Evolutionary conservation across 441 rosid species (phyloP).

Genomic region (Metrosideros polymorpha): DNA sequence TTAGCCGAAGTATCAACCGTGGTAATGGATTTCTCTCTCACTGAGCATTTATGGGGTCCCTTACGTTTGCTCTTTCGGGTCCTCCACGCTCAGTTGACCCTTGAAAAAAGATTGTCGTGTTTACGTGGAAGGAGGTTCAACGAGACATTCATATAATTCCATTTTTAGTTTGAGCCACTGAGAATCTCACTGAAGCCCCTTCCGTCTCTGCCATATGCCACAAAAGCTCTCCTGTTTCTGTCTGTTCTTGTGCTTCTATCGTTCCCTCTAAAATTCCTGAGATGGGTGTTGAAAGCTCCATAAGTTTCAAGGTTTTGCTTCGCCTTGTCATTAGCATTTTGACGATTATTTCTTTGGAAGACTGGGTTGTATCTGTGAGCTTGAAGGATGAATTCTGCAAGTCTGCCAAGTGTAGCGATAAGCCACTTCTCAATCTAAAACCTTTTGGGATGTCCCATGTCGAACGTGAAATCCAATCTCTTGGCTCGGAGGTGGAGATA

Average conservation of each 20-base stretch:
- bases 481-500: fast-evolving
- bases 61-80: background rate
- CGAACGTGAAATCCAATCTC: fast-evolving
- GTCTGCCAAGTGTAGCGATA: fast-evolving
- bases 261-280: background rate
- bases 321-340: background rate
- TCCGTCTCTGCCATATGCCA: background rate
- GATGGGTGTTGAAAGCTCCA: background rate
- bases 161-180: background rate
- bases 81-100: background rate
- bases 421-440: fast-evolving
- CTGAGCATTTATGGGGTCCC: background rate
- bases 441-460: fast-evolving
- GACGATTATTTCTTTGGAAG: background rate
- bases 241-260: background rate
- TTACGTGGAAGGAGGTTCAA: background rate
- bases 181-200: background rate
- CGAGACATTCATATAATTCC: background rate
- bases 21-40: background rate
- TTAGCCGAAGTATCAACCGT: background rate
- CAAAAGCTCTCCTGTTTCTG: background rate
- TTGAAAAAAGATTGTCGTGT: background rate
- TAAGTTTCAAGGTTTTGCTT: background rate
- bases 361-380: background rate
- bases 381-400: background rate